phyloP scores from a whole-genome alignment of 352 stramenopile genomes.

The Globisporangium echinulatum region DNA sequence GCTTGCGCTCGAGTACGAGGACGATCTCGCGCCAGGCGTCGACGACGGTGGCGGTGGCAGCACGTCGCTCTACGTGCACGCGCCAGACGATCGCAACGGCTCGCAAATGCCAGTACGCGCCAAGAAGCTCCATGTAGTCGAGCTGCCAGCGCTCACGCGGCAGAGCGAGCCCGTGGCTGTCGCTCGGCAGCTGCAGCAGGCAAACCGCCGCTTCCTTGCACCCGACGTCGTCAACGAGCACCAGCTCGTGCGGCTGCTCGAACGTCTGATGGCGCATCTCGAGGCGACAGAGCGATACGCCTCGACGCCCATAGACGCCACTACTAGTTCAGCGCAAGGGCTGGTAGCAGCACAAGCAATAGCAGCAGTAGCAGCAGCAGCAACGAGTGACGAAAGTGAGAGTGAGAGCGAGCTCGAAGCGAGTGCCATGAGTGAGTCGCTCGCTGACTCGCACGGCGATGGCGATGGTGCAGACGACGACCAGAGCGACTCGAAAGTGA shows the following conservation, averaged over 20 bases:
- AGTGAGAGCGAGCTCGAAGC: slow-evolving; percentile 29
- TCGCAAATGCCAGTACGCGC: slow-evolving; percentile 4
- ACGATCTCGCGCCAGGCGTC: slow-evolving; percentile 32
- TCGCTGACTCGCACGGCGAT: slow-evolving; percentile 24
- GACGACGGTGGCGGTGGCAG: slow-evolving; percentile 20
- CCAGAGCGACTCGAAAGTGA: background rate
- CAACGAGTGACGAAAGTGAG: slow-evolving; percentile 3
- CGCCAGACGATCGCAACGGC: slow-evolving; percentile 15
- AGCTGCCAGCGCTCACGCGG: slow-evolving; percentile 55
- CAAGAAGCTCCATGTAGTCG: slow-evolving; percentile 73
- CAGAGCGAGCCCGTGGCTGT: slow-evolving; percentile 40
- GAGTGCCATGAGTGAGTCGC: slow-evolving; percentile 33
- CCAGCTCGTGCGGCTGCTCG: slow-evolving; percentile 56
- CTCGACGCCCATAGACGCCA: background rate
- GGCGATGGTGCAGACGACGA: slow-evolving; percentile 17
- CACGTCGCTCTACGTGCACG: slow-evolving; percentile 58
- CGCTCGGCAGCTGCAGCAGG: slow-evolving; percentile 47
- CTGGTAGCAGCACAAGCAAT: background rate
- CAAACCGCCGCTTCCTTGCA: slow-evolving; percentile 55
- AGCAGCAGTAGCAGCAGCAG: background rate
- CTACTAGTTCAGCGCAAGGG: background rate
- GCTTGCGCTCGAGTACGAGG: slow-evolving; percentile 77
- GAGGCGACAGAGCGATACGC: slow-evolving; percentile 11
- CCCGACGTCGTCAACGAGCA: slow-evolving; percentile 56
- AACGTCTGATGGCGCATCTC: slow-evolving; percentile 54